Evolutionary conservation across 2,329 filamentous ascomycete genomes (phyloP).

Genomic region (Aspergillus sp.): DNA sequence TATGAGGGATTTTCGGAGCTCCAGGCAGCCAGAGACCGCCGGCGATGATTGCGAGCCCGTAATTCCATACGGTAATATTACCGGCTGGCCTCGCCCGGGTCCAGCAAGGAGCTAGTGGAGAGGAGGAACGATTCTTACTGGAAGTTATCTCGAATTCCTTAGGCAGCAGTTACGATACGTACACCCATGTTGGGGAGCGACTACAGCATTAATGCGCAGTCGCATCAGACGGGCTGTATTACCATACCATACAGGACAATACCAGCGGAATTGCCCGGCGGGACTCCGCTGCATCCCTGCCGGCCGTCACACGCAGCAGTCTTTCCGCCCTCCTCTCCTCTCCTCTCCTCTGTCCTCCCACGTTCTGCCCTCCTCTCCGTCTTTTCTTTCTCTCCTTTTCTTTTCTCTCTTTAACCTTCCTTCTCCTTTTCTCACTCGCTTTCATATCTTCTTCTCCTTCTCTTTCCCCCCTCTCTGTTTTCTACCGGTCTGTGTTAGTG

Average conservation of each 20-base stretch:
- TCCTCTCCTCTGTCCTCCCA: conserved; percentile 7
- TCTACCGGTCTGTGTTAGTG: conserved; percentile 5
- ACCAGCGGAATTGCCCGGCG: conserved; percentile 20
- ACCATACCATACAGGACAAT: conserved; percentile 2
- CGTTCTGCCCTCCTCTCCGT: conserved; percentile 2
- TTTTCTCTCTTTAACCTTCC: conserved; percentile 6
- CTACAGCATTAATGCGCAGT: too few species aligned
- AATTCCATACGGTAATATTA: not conserved
- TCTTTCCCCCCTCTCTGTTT: conserved; percentile 14
- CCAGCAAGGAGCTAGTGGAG: not conserved
- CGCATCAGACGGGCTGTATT: too few species aligned
- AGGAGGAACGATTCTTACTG: not conserved
- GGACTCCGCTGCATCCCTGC: conserved; percentile 13
- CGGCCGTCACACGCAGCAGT: conserved; percentile 2
- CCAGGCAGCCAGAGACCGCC: too few species aligned
- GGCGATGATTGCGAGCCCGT: too few species aligned
- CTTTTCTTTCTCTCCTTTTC: conserved; percentile 6
- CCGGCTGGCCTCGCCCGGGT: not conserved
- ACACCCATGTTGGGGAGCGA: too few species aligned
- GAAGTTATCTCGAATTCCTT: too few species aligned
- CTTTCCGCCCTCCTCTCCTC: conserved; percentile 4
- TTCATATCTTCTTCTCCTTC: conserved; percentile 44
- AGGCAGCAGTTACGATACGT: not conserved
- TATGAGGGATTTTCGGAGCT: conserved; percentile 18
- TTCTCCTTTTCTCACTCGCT: conserved; percentile 43